A percentile compares a stretch with the other conserved stretches of the same genome.
Conservation (phyloP, 306 rosid genomes). For the Ceratonia siliqua region DNA sequence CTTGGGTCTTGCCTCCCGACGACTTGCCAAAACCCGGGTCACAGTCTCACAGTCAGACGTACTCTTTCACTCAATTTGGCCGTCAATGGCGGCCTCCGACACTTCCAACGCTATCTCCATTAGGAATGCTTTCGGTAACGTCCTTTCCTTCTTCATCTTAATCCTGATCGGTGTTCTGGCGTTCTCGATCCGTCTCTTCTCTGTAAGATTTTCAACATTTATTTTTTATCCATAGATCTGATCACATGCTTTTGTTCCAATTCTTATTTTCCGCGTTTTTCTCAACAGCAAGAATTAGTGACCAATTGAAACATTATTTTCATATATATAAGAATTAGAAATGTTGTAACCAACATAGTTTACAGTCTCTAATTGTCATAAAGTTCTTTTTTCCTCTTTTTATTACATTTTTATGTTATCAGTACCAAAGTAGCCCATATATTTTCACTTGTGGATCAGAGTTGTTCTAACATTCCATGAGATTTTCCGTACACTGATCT, state of each 20-base stretch:
- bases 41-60: background rate
- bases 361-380: background rate
- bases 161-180: constrained; percentile 94
- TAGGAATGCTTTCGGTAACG: constrained; percentile 82
- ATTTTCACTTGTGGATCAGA: constrained; percentile 25
- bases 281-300: background rate
- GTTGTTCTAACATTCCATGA: constrained; percentile 14
- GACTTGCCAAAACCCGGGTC: constrained; percentile 41
- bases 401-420: constrained; percentile 5
- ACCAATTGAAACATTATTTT: constrained; percentile 19
- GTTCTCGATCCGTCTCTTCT: constrained; percentile 95
- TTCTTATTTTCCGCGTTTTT: constrained; percentile 6
- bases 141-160: constrained; percentile 77
- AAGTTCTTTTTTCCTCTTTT: background rate
- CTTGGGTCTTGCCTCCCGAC: no score
- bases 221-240: constrained; percentile 49
- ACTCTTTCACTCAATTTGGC: constrained; percentile 46
- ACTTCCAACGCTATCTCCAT: constrained; percentile 48
- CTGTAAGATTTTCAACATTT: constrained; percentile 58
- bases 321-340: background rate
- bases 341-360: background rate
- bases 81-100: constrained; percentile 89
- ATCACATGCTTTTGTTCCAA: background rate
- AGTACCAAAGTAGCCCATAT: background rate
- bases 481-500: constrained; percentile 33